Base-by-base conservation (phyloP, 495 filamentous ascomycete genomes). In the Aspergillus conjunctus region DNA sequence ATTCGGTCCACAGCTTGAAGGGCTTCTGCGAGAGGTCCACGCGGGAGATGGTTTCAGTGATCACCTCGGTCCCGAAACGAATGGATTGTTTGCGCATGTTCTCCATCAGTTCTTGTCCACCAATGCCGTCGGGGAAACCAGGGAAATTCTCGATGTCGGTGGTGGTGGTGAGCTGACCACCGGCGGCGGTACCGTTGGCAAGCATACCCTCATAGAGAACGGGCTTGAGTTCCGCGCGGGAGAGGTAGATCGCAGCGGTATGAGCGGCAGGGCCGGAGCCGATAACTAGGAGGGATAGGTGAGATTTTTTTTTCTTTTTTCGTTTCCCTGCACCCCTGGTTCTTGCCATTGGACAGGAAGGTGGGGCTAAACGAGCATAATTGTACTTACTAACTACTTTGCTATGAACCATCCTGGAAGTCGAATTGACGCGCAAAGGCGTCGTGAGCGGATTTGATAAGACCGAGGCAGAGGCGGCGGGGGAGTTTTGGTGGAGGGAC, bases 111-210 rank as follows among this genome's bases (percentile, higher is more conserved):
- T 90, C 86, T 50, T 81, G 67, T 41, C 94, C 94, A 71, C 90
- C 88, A 68, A 98, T 91, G 58, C 90, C 91, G 51, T 88, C 82
- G 59, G 89, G 90, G 80, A 97, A 98, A 37, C 94, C 94, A 53
- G 94, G 94, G 78, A 87, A 98, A 79, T 98, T 98, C 82, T 98
- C 94, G 56, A 98, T 87, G 61, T 98, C 94, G 68, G 96, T 97
- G 58, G 94, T 98, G 39, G 94, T 98, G 22, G 94, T 98, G 57
- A 98, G 80, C 80, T 98, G 94, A 33, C 94, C 94, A 67, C 94
- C 94, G 51, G 94, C 89, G 7, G 94, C 94, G 72, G 95, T 94
- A 66, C 94, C 94, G 68, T 97, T 95, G 64, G 94, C 94, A 60
- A 98, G 87, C 82, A 98, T 96, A 60, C 94, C 94, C 80, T 98